Evolutionary conservation across 257 asterid genomes (phyloP).

Genomic region (Sherardia arvensis): DNA sequence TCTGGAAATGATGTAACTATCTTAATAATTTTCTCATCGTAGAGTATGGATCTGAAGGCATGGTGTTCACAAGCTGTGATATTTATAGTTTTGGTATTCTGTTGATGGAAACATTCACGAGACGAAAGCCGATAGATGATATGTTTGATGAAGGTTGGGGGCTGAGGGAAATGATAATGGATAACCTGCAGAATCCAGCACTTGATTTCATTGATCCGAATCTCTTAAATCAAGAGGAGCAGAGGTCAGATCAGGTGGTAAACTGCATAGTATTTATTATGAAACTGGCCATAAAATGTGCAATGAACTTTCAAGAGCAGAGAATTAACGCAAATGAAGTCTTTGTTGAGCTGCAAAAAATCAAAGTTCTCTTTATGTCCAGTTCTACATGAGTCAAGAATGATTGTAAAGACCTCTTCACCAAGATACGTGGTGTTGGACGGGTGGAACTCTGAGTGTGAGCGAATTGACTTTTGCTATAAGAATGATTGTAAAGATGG

Average conservation of each 20-base stretch:
- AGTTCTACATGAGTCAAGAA: too few relatives aligned
- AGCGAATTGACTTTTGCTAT: too few relatives aligned
- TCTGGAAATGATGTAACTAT: too few relatives aligned
- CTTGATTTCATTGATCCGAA: not conserved
- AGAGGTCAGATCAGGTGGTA: not conserved
- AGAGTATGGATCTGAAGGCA: conserved; percentile 8
- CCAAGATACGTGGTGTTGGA: too few relatives aligned
- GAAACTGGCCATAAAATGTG: not conserved
- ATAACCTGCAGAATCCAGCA: not conserved
- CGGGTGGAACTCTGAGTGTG: too few relatives aligned
- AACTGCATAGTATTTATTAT: not conserved
- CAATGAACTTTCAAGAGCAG: not conserved
- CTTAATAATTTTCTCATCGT: not conserved
- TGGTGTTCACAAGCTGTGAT: conserved; percentile 2
- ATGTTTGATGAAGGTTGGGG: not conserved
- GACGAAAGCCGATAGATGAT: conserved; percentile 10
- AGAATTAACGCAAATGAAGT: not conserved
- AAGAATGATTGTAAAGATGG: too few relatives aligned
- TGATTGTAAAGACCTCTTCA: too few relatives aligned
- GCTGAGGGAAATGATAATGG: not conserved
- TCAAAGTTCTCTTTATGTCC: not conserved
- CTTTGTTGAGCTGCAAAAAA: not conserved
- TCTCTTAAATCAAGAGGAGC: not conserved
- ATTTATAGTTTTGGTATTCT: too few relatives aligned
- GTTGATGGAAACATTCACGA: too few relatives aligned